Base-by-base conservation (phyloP, 768 basidiomycete species). In the Guyanaporus albipodus region DNA sequence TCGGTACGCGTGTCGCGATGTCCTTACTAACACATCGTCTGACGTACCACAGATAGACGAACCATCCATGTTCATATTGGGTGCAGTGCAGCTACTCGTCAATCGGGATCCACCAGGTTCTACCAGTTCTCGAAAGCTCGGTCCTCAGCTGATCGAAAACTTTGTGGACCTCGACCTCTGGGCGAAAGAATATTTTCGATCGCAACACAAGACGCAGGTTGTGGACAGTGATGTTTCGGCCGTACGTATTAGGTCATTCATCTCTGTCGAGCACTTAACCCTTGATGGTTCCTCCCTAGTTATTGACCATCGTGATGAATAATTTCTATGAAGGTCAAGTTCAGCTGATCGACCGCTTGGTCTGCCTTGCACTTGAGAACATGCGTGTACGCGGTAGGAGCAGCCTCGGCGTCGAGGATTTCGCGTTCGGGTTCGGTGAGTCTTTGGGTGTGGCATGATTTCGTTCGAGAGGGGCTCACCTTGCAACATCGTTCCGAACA, bases 101-200 rank as follows among this genome's bases (percentile, higher is more conserved):
- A 65, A 67, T 34, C 65, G 63, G 11, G 54, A 65, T 43, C 38
- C 19, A 24, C 10, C 18, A 4, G 43, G 33, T 4, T 42, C 21
- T 35, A 31, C 38, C n/a, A 54, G 58, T 36, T 48, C 60, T 23
- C 55, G 58, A 6, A 46, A 34, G 19, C 58, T 65, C 2, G 65
- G 63, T 4, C 63, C 63, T 21, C 65, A 65, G 15, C 38, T 67
- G 0, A 53, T 67, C 21, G 66, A 63, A 32, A 65, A 65, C 31
- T 67, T 63, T 39, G 58, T 59, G 34, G 51, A 65, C 27, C 49
- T 65, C 26, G 50, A 59, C 21, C 38, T 34, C 10, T 67, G 63
- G 63, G 49, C 50, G 8, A 54, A 41, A 17, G 65, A 65, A 10
- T 65, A 65, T 36, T 56, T 65, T 42, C 58, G 63, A 33, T 52